phyloP scores from a whole-genome alignment of 805 yeast genomes.

The Monosporozyma yasuniensis region DNA sequence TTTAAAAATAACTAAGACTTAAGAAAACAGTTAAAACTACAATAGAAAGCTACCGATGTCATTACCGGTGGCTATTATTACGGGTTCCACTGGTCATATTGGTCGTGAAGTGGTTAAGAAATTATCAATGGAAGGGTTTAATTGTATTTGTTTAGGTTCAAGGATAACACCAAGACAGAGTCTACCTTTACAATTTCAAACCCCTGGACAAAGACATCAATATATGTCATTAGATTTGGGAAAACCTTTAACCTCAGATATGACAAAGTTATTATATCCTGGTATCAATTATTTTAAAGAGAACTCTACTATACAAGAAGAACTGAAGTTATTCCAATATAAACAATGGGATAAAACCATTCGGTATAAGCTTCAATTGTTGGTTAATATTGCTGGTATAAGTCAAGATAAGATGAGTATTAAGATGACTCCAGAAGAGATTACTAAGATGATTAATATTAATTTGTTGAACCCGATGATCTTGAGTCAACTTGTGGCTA shows the following conservation, averaged over 20 bases:
- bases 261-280: background rate
- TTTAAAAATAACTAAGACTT: background rate
- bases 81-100: conserved; percentile 39
- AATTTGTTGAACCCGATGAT: conserved; percentile 23
- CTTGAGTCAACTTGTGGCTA: conserved; percentile 16
- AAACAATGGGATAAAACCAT: background rate
- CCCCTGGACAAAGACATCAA: conserved; percentile 16
- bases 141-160: conserved; percentile 24
- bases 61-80: conserved; percentile 28
- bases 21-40: too few species aligned
- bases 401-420: conserved; percentile 22
- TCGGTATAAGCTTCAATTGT: conserved; percentile 2
- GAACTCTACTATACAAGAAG: background rate
- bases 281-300: background rate
- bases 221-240: conserved; percentile 13
- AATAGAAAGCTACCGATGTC: too few species aligned
- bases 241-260: background rate
- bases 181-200: conserved; percentile 1
- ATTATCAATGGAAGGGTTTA: conserved; percentile 20
- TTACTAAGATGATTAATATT: conserved; percentile 18
- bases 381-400: conserved; percentile 29
- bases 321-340: background rate
- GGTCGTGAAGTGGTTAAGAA: conserved; percentile 30
- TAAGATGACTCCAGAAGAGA: conserved; percentile 11
- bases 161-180: conserved; percentile 7